phyloP scores from a whole-genome alignment of 257 asterid species.

The Solanum ossicruentum region DNA sequence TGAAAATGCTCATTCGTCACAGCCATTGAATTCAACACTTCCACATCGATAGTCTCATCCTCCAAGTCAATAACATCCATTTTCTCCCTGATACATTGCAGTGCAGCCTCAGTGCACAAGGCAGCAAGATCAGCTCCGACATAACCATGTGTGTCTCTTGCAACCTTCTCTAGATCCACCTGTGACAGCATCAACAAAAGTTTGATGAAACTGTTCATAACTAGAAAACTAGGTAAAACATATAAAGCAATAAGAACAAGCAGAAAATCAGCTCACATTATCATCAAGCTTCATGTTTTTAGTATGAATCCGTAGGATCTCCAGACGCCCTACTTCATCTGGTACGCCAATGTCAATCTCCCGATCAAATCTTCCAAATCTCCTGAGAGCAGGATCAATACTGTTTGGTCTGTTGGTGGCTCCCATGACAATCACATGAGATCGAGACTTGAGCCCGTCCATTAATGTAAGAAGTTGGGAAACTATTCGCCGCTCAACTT shows the following conservation, averaged over 20 bases:
- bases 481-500: conserved; percentile 91
- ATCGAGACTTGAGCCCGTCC: conserved; percentile 95
- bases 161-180: conserved; percentile 82
- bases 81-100: conserved; percentile 94
- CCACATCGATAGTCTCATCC: conserved; percentile 84
- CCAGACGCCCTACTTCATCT: conserved; percentile 93
- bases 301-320: conserved; percentile 83
- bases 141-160: conserved; percentile 81
- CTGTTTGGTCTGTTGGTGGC: conserved; percentile 93
- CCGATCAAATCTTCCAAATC: conserved; percentile 91
- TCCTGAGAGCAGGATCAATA: conserved; percentile 82
- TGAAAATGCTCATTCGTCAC: conserved; percentile 82
- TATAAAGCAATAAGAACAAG: neutral
- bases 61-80: conserved; percentile 93
- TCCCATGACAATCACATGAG: conserved; percentile 79
- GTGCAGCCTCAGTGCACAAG: conserved; percentile 85
- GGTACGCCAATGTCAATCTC: conserved; percentile 93
- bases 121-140: conserved; percentile 97
- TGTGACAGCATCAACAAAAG: conserved; percentile 11
- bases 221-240: neutral
- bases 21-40: conserved; percentile 86
- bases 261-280: conserved; percentile 28
- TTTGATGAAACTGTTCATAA: neutral
- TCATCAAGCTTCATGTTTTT: conserved; percentile 94
- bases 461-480: conserved; percentile 90